These are phyloP conservation scores for Talaromyces albobiverticillius DNA, from an alignment of 2,329 filamentous ascomycete genomes.

Conservation along the genomic window DNA sequence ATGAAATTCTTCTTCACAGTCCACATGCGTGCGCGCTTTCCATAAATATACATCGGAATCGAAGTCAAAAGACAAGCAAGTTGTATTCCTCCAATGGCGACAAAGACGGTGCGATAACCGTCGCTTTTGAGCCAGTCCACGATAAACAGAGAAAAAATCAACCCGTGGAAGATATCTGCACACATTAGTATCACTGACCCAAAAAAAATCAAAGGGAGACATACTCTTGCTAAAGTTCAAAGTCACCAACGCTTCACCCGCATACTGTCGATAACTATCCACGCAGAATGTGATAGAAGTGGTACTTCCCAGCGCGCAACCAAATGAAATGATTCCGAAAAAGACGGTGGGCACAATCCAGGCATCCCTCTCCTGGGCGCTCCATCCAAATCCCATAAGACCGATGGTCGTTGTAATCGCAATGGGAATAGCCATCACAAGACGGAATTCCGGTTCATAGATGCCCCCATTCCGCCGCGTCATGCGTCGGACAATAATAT, in stretches of 20 bases:
- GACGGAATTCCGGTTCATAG: slow-evolving; percentile 90
- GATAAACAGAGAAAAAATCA: slow-evolving; percentile 86
- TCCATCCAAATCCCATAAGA: slow-evolving; percentile 97
- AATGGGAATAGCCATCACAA: slow-evolving; percentile 83
- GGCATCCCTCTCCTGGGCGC: slow-evolving; percentile 66
- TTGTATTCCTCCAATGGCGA: slow-evolving; percentile 84
- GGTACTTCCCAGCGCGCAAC: slow-evolving; percentile 83
- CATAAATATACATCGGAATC: slow-evolving; percentile 91
- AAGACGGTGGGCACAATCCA: slow-evolving; percentile 95
- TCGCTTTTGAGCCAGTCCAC: slow-evolving; percentile 75
- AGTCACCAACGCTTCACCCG: slow-evolving; percentile 89
- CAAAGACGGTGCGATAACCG: slow-evolving; percentile 73
- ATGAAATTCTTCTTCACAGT: slow-evolving; percentile 82
- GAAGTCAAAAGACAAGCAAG: slow-evolving; percentile 69
- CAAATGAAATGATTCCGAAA: slow-evolving; percentile 89
- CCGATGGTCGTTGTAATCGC: slow-evolving; percentile 75
- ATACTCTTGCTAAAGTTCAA: slow-evolving; percentile 83
- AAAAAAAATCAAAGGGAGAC: slow-evolving; percentile 30
- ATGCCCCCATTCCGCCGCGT: slow-evolving; percentile 82
- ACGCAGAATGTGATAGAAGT: slow-evolving; percentile 93
- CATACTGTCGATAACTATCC: slow-evolving; percentile 89
- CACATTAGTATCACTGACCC: slow-evolving; percentile 30
- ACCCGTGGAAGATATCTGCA: slow-evolving; percentile 72
- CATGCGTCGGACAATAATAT: slow-evolving; percentile 80
- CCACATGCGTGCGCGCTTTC: slow-evolving; percentile 91